Base-by-base conservation (phyloP, 495 filamentous ascomycete species). In the Cercophora sp. region DNA sequence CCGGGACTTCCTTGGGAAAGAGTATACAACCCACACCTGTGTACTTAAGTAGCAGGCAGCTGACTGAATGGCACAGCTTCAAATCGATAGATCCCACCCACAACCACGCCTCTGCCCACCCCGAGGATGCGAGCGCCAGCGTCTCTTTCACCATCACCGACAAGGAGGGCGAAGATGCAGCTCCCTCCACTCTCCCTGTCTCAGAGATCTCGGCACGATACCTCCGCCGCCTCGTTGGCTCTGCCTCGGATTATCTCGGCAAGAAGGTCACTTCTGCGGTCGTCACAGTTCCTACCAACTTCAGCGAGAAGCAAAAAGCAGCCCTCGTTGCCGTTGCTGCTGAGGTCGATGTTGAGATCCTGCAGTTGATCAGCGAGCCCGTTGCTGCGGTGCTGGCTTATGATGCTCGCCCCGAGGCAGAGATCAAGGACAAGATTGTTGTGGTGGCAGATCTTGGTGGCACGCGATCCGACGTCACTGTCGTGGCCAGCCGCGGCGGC, bases 71-170 rank as follows among this genome's bases (percentile, higher is more conserved):
- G 18, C 19, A 34, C 56, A 88, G 84, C 50, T 94, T 91, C 81
- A 88, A 91, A 75, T 87, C 87, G 51, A 93, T 98, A 78, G 93
- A 98, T 72, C 88, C 94, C 43, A 95, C 88, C 25, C 87, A 93
- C 63, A 91, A 86, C 76, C 93, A 97, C 67, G 84, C 88, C 54
- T 95, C 92, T 35, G 88, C 91, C 39, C 93, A 96, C 71, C 94
- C 93, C 49, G 69, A 87, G 64, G 87, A 92, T 58, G 68, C 74
- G 63, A 81, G 84, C 39, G 83, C 79, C 42, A 82, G 81, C 36
- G 79, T 95, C 51, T 81, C 90, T 40, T 97, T 97, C 76, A 85
- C 83, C 34, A 78, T 96, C 60, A 77, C 83, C 63, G 91, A 96
- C 65, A 85, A 84, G 63, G 79, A 78, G 40, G 81, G 76, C 44